These are phyloP conservation scores for Passalora sequoiae DNA, from an alignment of 2,329 filamentous ascomycete species.

Conservation along the genomic window DNA sequence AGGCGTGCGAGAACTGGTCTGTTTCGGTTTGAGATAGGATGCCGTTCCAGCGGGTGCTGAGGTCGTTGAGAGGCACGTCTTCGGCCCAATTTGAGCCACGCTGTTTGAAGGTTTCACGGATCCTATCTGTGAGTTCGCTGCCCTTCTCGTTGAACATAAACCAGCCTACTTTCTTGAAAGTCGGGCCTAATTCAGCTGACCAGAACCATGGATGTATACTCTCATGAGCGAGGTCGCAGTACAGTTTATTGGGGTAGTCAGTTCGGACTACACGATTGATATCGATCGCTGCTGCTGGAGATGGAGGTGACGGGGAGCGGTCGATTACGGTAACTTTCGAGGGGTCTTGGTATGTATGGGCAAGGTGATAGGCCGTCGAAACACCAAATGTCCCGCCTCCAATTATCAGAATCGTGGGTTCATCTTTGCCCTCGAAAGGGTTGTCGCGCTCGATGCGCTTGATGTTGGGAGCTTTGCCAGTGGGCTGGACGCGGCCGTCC, in stretches of 20 bases:
- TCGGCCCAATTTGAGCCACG: conserved; percentile 39
- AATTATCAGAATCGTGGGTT: conserved; percentile 23
- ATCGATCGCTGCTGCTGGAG: conserved; percentile 35
- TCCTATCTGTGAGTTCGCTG: conserved; percentile 38
- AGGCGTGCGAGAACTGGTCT: conserved; percentile 39
- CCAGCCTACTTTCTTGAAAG: conserved; percentile 58
- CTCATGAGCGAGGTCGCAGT: conserved; percentile 34
- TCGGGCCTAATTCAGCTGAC: conserved; percentile 30
- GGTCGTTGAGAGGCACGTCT: conserved; percentile 42
- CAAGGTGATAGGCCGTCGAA: conserved; percentile 23
- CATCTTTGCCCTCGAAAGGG: conserved; percentile 13
- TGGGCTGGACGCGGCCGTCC: conserved; percentile 9
- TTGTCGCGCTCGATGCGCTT: conserved; percentile 16
- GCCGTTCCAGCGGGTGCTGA: conserved; percentile 38
- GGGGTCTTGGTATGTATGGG: conserved; percentile 45
- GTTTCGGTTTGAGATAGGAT: conserved; percentile 36
- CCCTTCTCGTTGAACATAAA: conserved; percentile 48
- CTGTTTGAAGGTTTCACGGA: conserved; percentile 49
- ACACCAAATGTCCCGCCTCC: conserved; percentile 26
- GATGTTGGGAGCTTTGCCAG: conserved; percentile 9
- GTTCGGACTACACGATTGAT: conserved; percentile 32
- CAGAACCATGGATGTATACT: conserved; percentile 38
- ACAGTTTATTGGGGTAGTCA: conserved; percentile 29
- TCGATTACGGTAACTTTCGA: conserved; percentile 55
- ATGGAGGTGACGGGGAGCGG: conserved; percentile 48